These are phyloP conservation scores for Alternaria tenuissima DNA, from an alignment of 2,329 filamentous ascomycete genomes.

Conservation along the genomic window DNA sequence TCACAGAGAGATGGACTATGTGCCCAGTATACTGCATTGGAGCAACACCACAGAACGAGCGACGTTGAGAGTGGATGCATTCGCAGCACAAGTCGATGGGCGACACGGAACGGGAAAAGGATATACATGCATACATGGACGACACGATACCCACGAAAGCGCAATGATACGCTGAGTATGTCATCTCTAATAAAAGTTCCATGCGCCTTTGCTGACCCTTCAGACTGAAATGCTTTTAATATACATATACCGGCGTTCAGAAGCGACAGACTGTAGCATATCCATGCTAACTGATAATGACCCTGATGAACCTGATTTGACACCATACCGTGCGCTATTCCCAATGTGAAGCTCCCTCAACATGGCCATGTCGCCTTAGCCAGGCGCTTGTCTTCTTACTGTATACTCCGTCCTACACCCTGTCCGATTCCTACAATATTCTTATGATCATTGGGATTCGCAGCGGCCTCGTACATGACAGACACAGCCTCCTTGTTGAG, in stretches of 20 bases:
- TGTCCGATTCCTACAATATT: constrained; percentile 50
- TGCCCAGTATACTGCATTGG: not conserved
- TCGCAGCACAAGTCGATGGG: not conserved
- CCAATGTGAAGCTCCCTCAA: not conserved
- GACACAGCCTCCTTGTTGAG: constrained; percentile 82
- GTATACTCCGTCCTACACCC: constrained; percentile 48
- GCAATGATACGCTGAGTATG: constrained; percentile 30
- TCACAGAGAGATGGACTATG: not conserved
- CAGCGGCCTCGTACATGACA: constrained; percentile 92
- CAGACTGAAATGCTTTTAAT: constrained; percentile 17
- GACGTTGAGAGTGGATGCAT: not conserved
- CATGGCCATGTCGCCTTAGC: not conserved
- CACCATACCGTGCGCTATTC: not conserved
- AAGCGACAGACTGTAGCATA: not conserved
- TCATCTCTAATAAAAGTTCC: constrained; percentile 8
- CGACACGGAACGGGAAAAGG: not conserved
- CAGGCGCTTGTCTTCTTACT: constrained; percentile 22
- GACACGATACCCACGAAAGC: constrained; percentile 28
- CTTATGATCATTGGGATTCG: constrained; percentile 88
- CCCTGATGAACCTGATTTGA: not conserved
- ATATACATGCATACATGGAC: constrained; percentile 12
- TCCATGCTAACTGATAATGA: not conserved
- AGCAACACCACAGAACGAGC: not conserved
- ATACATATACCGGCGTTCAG: not conserved
- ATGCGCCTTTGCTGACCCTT: constrained; percentile 21